These are phyloP conservation scores for Talaromyces rugulosus DNA, from an alignment of 2,329 filamentous ascomycete species.

Conservation along the genomic window DNA sequence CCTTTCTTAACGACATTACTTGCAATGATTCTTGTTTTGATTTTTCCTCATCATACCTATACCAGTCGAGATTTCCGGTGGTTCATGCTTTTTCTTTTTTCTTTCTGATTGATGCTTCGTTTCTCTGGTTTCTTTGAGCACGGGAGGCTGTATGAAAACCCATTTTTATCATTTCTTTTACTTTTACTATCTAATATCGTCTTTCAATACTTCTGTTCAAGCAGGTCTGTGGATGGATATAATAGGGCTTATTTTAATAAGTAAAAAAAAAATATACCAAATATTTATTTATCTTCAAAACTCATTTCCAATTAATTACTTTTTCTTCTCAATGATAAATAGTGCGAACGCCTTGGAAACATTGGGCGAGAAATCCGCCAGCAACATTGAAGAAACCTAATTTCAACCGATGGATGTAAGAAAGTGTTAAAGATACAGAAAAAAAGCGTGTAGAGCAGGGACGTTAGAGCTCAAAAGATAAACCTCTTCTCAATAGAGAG, in stretches of 20 bases:
- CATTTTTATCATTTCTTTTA: background rate
- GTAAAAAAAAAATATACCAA: background rate
- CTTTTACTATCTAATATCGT: background rate
- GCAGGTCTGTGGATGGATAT: constrained; percentile 13
- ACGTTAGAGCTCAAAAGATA: background rate
- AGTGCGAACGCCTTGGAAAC: background rate
- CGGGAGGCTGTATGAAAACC: background rate
- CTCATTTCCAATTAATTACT: background rate
- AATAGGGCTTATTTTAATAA: background rate
- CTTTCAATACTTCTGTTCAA: constrained; percentile 6
- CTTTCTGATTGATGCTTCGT: background rate
- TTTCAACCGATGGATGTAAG: background rate
- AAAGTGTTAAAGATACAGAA: background rate
- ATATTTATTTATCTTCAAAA: background rate
- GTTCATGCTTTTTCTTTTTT: background rate
- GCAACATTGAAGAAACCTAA: background rate
- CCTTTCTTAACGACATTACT: background rate
- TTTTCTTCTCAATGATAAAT: background rate
- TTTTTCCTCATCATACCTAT: background rate
- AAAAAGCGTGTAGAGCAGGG: background rate
- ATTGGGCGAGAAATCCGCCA: background rate
- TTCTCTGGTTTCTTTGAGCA: background rate
- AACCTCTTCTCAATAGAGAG: background rate
- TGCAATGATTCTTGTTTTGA: constrained; percentile 6
- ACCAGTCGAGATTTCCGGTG: background rate